Evolutionary conservation across 495 filamentous ascomycete genomes (phyloP).

Genomic region (Neurospora sp.): DNA sequence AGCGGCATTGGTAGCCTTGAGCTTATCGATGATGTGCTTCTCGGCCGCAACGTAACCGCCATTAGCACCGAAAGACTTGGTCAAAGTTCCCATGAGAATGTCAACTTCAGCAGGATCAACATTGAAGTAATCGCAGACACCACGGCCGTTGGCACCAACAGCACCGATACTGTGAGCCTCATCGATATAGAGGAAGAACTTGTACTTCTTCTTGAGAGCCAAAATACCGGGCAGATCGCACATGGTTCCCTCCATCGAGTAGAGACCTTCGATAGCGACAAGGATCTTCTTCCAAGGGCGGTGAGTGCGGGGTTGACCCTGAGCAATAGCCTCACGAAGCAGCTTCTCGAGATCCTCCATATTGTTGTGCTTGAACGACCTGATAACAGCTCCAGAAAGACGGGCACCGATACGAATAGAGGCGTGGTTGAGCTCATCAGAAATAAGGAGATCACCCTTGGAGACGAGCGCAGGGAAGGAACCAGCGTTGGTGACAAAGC

Average conservation of each 20-base stretch:
- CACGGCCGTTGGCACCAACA: constrained; percentile 74
- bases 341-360: constrained; percentile 75
- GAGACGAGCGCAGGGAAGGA: constrained; percentile 83
- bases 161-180: constrained; percentile 97
- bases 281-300: constrained; percentile 98
- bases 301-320: constrained; percentile 93
- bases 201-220: constrained; percentile 83
- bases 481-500: constrained; percentile 87
- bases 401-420: constrained; percentile 93
- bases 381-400: constrained; percentile 86
- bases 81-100: constrained; percentile 95
- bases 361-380: constrained; percentile 96
- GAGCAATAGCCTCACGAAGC: constrained; percentile 83
- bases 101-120: constrained; percentile 83
- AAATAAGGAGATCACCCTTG: constrained; percentile 88
- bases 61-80: constrained; percentile 97
- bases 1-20: constrained; percentile 74
- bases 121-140: constrained; percentile 94
- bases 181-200: constrained; percentile 90
- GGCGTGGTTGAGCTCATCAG: constrained; percentile 94
- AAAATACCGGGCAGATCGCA: constrained; percentile 84
- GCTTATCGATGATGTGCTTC: constrained; percentile 84
- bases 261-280: constrained; percentile 91
- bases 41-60: constrained; percentile 91
- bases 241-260: constrained; percentile 99